A percentile compares a stretch with the other conserved stretches of the same genome.
Evolutionary conservation across 176 grass and related monocot genomes (phyloP).

Genomic region (Aegilops bicornis): DNA sequence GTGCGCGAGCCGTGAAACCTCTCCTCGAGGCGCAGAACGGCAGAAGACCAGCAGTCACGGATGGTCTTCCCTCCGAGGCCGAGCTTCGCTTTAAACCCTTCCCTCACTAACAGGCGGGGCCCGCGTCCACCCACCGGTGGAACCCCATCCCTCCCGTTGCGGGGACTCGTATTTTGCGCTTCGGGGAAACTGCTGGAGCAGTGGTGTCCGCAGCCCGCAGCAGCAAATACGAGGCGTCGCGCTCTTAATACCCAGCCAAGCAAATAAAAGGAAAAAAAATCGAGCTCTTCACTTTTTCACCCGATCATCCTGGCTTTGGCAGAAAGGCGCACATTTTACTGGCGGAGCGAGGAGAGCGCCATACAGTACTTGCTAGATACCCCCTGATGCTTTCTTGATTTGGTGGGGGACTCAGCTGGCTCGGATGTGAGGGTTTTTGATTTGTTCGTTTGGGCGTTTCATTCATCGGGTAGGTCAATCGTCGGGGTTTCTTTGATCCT

Average conservation of each 20-base stretch:
- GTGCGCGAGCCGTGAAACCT: too few species aligned
- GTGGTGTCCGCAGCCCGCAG: background rate
- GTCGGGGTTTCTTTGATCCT: background rate
- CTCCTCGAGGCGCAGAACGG: too few species aligned
- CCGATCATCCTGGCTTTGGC: background rate
- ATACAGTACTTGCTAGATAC: background rate
- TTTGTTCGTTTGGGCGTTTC: background rate
- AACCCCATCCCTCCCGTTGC: too few species aligned
- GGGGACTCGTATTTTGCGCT: background rate
- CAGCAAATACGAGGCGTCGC: background rate
- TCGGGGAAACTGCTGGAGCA: background rate
- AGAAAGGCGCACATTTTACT: background rate
- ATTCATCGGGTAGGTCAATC: background rate
- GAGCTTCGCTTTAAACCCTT: background rate
- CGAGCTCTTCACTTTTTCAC: background rate
- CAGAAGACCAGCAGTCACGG: too few species aligned
- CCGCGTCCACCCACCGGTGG: background rate
- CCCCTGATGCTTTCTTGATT: constrained; percentile 1
- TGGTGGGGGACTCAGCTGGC: background rate
- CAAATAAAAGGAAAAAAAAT: background rate
- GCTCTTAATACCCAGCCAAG: background rate
- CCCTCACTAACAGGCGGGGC: background rate
- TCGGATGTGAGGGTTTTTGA: background rate
- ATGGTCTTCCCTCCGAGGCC: too few species aligned
- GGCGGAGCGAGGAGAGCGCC: background rate